Evolutionary conservation across 1,139 yeast species (phyloP).

Genomic region (Hemisphaericaspora xylanilytica): DNA sequence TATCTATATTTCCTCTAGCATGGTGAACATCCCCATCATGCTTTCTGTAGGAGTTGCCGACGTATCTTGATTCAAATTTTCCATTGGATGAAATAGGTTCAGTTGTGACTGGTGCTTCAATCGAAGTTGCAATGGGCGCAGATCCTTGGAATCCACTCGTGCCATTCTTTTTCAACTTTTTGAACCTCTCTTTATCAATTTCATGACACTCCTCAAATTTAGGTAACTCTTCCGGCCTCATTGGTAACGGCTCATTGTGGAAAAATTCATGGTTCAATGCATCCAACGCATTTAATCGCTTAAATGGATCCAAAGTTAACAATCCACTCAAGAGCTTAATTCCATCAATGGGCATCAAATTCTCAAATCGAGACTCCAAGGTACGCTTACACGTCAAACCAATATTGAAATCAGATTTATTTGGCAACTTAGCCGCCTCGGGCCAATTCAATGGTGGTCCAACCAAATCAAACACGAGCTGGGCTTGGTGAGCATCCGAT

Average conservation of each 20-base stretch:
- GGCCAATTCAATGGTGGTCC: constrained; percentile 84
- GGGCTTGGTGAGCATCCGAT: constrained; percentile 90
- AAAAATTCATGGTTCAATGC: constrained; percentile 76
- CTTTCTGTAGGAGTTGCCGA: too few species aligned
- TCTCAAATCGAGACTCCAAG: constrained; percentile 45
- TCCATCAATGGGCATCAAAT: constrained; percentile 32
- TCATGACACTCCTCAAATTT: constrained; percentile 85
- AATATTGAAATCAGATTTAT: constrained; percentile 42
- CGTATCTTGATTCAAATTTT: not conserved
- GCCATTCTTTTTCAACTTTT: constrained; percentile 20
- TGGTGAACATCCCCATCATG: too few species aligned
- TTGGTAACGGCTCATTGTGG: constrained; percentile 60
- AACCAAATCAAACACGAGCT: constrained; percentile 69
- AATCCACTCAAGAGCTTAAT: constrained; percentile 51
- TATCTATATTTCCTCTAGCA: not conserved
- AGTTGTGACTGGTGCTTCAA: too few species aligned
- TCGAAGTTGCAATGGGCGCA: too few species aligned
- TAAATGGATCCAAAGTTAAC: constrained; percentile 64
- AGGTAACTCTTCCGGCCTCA: constrained; percentile 56
- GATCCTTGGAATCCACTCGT: constrained; percentile 2
- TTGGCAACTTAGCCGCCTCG: constrained; percentile 62
- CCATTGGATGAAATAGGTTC: not conserved
- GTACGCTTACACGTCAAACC: constrained; percentile 53
- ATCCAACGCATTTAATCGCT: constrained; percentile 72
- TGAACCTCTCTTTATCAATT: constrained; percentile 68